Base-by-base conservation (phyloP, 2,329 filamentous ascomycete species). In the Pseudogymnoascus sp. region DNA sequence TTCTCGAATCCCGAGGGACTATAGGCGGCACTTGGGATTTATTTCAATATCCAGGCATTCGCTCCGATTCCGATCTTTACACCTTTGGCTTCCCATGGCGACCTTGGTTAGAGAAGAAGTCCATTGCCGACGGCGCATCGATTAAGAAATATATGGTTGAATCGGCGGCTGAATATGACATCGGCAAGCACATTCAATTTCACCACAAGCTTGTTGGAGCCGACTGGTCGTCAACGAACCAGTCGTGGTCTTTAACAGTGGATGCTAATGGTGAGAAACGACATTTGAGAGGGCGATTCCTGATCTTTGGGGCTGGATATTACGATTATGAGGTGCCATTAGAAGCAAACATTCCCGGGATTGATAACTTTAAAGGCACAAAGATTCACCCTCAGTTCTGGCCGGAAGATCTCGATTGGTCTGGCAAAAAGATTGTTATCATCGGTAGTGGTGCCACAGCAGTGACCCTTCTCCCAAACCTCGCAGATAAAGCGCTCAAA, bases 11-110 rank as follows among this genome's bases (percentile, higher is more conserved):
- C 1, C 85, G 90, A 36, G 77, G 81, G 60, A 76, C 79, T 25
- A 78, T 93, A 5, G 90, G 90, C 1, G 90, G 90, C 1, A 93
- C 90, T 0, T 93, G 90, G 90, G 86, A 88, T 69, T 76, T 92
- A 1, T 93, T 91, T 77, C 83, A 81, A 42, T 93, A 91, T 68
- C 89, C 88, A 0, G 88, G 90, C 6, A 87, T 90, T 66, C 78
- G 84, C 53, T 86, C 84, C 1, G 83, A 87, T 65, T 85, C 83
- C 0, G 84, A 87, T 69, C 76, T 87, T 6, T 80, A 80, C 67
- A 86, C 83, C 0, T 87, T 86, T 65, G 83, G 83, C 16, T 91
- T 91, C 68, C 75, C 82, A 1, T 93, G 88, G 84, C 80, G 84
- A 43, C 87, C 87, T 0, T 93, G 89, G 89, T 76, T 76, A 8